phyloP scores from a whole-genome alignment of 1,139 yeast genomes.

The Pichia sp. region DNA sequence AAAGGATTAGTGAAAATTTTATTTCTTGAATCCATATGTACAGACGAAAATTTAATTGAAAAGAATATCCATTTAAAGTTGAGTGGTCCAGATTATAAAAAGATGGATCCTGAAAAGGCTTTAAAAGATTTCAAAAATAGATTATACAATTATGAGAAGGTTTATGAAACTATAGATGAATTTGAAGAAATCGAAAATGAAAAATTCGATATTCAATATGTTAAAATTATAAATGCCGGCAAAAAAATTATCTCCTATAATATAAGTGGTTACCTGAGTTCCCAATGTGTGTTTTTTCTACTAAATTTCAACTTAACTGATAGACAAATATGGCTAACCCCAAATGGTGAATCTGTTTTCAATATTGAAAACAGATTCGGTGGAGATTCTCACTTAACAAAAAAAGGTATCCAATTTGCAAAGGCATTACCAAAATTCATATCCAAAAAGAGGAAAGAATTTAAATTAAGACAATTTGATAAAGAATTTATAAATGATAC shows the following conservation, averaged over 20 bases:
- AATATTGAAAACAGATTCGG: constrained; percentile 26
- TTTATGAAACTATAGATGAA: constrained; percentile 49
- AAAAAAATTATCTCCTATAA: constrained; percentile 29
- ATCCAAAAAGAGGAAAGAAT: constrained; percentile 28
- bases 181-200: constrained; percentile 29
- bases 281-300: constrained; percentile 31
- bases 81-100: constrained; percentile 88
- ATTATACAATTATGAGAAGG: constrained; percentile 26
- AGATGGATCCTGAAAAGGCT: constrained; percentile 79
- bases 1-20: constrained; percentile 74
- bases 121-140: constrained; percentile 69
- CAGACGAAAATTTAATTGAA: constrained; percentile 72
- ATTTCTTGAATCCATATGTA: constrained; percentile 82
- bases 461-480: constrained; percentile 27
- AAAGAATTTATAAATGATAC: constrained; percentile 27
- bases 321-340: constrained; percentile 32
- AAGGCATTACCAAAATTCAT: constrained; percentile 30
- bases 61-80: constrained; percentile 79
- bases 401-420: constrained; percentile 27
- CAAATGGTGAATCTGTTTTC: constrained; percentile 29
- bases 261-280: constrained; percentile 30
- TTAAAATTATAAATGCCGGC: constrained; percentile 31
- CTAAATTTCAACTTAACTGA: constrained; percentile 30
- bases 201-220: constrained; percentile 29
- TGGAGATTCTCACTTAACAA: constrained; percentile 29